A percentile compares a stretch with the other conserved stretches of the same genome.
phyloP scores from a whole-genome alignment of 495 filamentous ascomycete species.

The Tuber umbilicatum region DNA sequence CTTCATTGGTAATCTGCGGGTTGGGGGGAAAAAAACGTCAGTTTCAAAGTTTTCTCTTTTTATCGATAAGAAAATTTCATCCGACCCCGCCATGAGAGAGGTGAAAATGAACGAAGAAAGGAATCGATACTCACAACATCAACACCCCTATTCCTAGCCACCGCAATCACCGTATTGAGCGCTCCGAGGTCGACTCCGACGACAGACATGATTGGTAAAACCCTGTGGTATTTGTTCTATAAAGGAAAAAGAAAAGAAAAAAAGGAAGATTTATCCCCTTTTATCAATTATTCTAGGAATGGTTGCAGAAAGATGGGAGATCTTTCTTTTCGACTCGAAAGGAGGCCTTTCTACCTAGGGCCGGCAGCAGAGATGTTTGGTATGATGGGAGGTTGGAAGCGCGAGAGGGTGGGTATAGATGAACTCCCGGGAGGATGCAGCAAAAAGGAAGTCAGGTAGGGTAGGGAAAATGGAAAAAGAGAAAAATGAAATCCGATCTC shows the following conservation, averaged over 20 bases:
- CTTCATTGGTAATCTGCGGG: conserved; percentile 92
- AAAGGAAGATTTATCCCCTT: conserved; percentile 1
- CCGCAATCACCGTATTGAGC: conserved; percentile 93
- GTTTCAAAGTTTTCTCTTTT: not conserved
- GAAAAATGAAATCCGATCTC: not conserved
- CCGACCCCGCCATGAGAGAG: conserved; percentile 30
- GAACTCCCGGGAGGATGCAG: not conserved
- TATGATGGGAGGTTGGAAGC: not conserved
- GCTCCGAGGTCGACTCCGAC: conserved; percentile 94
- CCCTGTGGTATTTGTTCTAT: conserved; percentile 15
- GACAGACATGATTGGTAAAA: conserved; percentile 56
- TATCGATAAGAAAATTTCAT: conserved; percentile 17
- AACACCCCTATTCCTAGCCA: conserved; percentile 94
- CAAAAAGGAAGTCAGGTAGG: conserved; percentile 4
- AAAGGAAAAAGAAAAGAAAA: not conserved
- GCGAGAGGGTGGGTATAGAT: not conserved
- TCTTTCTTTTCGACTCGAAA: not conserved
- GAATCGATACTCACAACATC: conserved; percentile 76
- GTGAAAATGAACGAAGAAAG: conserved; percentile 3
- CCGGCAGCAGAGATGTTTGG: not conserved
- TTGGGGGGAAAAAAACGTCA: conserved; percentile 16
- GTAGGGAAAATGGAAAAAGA: not conserved
- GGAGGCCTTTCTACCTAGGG: not conserved
- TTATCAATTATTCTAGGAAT: not conserved
- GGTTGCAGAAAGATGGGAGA: not conserved